Percentiles rank a stretch among this genome's conserved stretches.
These are phyloP conservation scores for Termitomyces sp. DNA, from an alignment of 768 basidiomycete genomes.

Conservation along the genomic window DNA sequence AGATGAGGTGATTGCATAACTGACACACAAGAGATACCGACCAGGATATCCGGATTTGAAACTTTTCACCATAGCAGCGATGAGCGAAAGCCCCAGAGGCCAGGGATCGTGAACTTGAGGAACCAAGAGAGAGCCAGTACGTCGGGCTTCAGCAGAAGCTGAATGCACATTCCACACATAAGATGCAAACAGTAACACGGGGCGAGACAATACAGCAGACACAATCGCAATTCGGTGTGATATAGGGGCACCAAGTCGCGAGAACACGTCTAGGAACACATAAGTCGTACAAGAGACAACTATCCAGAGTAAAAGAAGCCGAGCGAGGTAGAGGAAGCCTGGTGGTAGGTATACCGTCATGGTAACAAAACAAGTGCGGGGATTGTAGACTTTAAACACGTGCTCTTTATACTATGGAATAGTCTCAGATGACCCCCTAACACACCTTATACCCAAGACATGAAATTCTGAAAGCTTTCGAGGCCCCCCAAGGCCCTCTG, in stretches of 20 bases:
- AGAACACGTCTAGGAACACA: constrained; percentile 1
- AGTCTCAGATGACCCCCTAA: not conserved
- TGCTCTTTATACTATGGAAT: not conserved
- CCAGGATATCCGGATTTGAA: constrained; percentile 22
- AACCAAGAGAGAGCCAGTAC: constrained; percentile 24
- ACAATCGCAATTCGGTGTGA: not conserved
- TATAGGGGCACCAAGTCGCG: not conserved
- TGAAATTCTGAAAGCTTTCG: not conserved
- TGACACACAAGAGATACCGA: constrained; percentile 3
- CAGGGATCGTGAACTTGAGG: constrained; percentile 26
- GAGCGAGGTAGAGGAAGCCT: constrained; percentile 7
- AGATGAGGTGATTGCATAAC: not conserved
- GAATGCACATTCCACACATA: not conserved
- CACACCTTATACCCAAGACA: not conserved
- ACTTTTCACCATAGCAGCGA: constrained; percentile 18
- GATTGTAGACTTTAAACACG: not conserved
- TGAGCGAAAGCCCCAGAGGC: constrained; percentile 31
- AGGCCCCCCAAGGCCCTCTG: not conserved
- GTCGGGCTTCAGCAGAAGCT: not conserved
- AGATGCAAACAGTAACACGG: not conserved
- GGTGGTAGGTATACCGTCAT: constrained; percentile 1
- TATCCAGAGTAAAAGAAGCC: constrained; percentile 1
- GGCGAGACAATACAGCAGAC: constrained; percentile 6
- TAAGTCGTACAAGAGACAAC: not conserved
- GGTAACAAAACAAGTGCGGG: not conserved